A percentile compares a stretch with the other conserved stretches of the same genome.
Evolutionary conservation across 2,329 filamentous ascomycete species (phyloP).

Genomic region (Aspergillus pseudoviridinutans): DNA sequence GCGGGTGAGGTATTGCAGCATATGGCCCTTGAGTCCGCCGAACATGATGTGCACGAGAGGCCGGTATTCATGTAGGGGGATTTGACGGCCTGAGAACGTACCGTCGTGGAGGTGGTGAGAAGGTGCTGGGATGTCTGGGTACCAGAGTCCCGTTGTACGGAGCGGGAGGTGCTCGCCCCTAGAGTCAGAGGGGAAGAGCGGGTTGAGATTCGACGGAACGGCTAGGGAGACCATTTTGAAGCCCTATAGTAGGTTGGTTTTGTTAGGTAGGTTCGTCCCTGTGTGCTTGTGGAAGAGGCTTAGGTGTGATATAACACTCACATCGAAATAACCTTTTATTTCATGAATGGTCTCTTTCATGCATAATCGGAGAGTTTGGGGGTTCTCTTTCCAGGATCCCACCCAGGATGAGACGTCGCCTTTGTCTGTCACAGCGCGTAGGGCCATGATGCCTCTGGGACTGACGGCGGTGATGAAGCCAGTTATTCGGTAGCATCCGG

Average conservation of each 20-base stretch:
- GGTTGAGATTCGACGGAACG: constrained; percentile 9
- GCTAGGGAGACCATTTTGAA: constrained; percentile 18
- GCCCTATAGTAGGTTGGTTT: constrained; percentile 4
- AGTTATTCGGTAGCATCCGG: background rate
- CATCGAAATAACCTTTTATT: constrained; percentile 16
- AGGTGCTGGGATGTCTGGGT: constrained; percentile 13
- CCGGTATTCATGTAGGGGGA: constrained; percentile 9
- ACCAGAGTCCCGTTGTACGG: constrained; percentile 18
- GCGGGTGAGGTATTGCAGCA: constrained; percentile 16
- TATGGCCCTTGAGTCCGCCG: constrained; percentile 11
- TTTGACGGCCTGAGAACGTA: constrained; percentile 5
- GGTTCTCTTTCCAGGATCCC: constrained; percentile 10
- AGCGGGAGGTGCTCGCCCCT: constrained; percentile 7
- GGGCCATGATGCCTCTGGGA: constrained; percentile 15
- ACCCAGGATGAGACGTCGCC: constrained; percentile 14
- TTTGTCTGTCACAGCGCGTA: constrained; percentile 9
- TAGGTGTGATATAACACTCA: background rate
- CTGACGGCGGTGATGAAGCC: constrained; percentile 14
- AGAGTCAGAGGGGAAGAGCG: constrained; percentile 7
- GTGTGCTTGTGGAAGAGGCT: too few relatives aligned
- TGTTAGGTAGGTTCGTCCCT: too few relatives aligned
- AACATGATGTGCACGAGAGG: constrained; percentile 18
- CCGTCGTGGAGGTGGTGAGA: constrained; percentile 10
- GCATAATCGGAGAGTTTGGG: constrained; percentile 15
- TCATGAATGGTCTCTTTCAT: constrained; percentile 13